Evolutionary conservation across 1,139 yeast species (phyloP).

Genomic region (Saccharomycopsis hybrid): DNA sequence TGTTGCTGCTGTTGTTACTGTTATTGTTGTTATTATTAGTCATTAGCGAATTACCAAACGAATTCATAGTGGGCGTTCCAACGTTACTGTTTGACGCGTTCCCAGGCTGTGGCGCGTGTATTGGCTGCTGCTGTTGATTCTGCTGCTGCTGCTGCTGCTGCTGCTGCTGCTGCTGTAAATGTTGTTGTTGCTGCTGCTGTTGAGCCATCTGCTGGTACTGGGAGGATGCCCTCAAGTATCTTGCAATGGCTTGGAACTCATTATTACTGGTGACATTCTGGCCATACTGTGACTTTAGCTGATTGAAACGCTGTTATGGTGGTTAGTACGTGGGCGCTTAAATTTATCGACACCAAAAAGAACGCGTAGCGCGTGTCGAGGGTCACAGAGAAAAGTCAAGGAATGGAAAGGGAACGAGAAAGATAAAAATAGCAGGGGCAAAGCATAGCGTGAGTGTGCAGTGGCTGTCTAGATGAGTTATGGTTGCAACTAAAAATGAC

Average conservation of each 20-base stretch:
- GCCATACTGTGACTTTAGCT: conserved; percentile 55
- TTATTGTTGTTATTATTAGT: background rate
- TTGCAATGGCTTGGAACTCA: conserved; percentile 36
- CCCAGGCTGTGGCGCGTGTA: too few relatives aligned
- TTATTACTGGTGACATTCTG: conserved; percentile 56
- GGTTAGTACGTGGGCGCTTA: background rate
- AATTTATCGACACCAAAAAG: background rate
- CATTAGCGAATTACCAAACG: background rate
- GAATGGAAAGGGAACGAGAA: background rate
- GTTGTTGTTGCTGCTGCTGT: conserved; percentile 23
- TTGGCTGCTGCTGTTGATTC: conserved; percentile 9
- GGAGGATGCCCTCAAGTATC: conserved; percentile 13
- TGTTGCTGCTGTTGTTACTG: conserved; percentile 1
- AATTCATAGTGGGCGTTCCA: too few relatives aligned
- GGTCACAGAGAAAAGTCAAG: too few relatives aligned
- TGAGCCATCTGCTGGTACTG: conserved; percentile 21
- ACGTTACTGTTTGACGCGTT: conserved; percentile 1
- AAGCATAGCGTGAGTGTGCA: too few relatives aligned
- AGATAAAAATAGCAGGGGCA: background rate
- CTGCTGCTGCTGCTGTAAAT: conserved; percentile 12
- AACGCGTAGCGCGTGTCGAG: too few relatives aligned
- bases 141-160: background rate
- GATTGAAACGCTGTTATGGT: conserved; percentile 26
- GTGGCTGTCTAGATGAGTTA: too few relatives aligned
- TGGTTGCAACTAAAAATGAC: too few relatives aligned